Conservation (phyloP, 1,284 basidiomycete genomes). For the Ganoderma boninense region DNA sequence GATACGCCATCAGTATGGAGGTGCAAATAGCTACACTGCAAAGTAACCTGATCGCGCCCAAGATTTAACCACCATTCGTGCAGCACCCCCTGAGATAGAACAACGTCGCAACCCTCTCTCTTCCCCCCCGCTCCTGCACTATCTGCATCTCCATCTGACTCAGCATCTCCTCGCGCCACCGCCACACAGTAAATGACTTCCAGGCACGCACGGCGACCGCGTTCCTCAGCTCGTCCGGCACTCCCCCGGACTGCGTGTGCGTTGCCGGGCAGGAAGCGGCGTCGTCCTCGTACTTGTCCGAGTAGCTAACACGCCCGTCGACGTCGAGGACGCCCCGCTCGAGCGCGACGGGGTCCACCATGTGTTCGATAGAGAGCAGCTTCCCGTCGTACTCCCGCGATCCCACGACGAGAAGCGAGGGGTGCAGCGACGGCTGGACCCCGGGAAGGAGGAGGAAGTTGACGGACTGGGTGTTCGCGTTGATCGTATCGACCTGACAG, state of each 20-base stretch:
- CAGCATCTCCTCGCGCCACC: conserved; percentile 46
- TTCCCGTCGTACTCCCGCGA: conserved; percentile 40
- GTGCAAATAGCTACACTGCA: no score
- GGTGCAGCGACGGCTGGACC: conserved; percentile 46
- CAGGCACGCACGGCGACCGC: conserved; percentile 45
- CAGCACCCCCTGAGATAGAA: conserved; percentile 54
- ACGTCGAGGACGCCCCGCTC: conserved; percentile 59
- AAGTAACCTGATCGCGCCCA: no score
- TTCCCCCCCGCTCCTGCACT: conserved; percentile 49
- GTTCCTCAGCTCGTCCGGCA: conserved; percentile 13
- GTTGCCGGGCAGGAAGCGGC: conserved; percentile 3
- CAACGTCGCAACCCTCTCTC: conserved; percentile 58
- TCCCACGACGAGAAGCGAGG: conserved; percentile 44
- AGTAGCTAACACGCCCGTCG: conserved; percentile 55
- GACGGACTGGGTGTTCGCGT: conserved; percentile 50
- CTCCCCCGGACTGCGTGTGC: conserved; percentile 28
- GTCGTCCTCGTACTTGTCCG: conserved; percentile 36
- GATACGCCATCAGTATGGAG: no score
- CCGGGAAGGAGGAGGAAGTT: conserved; percentile 53
- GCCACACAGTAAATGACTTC: conserved; percentile 61
- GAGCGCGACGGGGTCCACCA: conserved; percentile 55
- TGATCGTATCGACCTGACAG: conserved; percentile 52
- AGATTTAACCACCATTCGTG: not conserved
- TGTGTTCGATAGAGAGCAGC: conserved; percentile 44
- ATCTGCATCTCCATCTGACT: conserved; percentile 38